phyloP scores from a whole-genome alignment of 1,284 basidiomycete species.

The Cutaneotrichosporon sp. region DNA sequence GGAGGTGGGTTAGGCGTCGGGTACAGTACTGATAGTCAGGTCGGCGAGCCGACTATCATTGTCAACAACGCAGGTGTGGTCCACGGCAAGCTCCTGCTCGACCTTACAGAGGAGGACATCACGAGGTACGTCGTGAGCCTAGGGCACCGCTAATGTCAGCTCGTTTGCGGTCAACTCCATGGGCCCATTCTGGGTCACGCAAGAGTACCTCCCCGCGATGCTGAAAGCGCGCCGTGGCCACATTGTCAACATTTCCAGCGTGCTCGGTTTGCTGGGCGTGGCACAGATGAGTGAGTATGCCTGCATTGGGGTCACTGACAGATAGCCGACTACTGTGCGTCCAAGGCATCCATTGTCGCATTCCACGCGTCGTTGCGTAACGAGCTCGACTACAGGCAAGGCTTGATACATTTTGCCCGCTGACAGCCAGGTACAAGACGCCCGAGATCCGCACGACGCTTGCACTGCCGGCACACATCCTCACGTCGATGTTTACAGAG shows the following conservation, averaged over 20 bases:
- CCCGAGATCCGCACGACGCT: conserved; percentile 74
- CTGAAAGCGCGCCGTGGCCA: conserved; percentile 72
- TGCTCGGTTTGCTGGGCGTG: conserved; percentile 67
- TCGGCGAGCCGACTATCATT: conserved; percentile 81
- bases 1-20: conserved; percentile 55
- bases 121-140: conserved; percentile 58
- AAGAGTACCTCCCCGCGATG: conserved; percentile 89
- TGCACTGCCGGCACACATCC: conserved; percentile 67
- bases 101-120: conserved; percentile 70
- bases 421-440: conserved; percentile 57
- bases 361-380: conserved; percentile 74
- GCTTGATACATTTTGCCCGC: conserved; percentile 5
- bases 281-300: conserved; percentile 68
- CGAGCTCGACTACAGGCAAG: conserved; percentile 69
- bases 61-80: conserved; percentile 96
- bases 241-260: conserved; percentile 78
- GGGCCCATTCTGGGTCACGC: conserved; percentile 82
- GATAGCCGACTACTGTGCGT: conserved; percentile 77
- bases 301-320: not conserved
- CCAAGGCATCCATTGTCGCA: conserved; percentile 73
- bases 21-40: conserved; percentile 49
- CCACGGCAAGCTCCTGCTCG: conserved; percentile 77
- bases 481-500: conserved; percentile 67
- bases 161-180: conserved; percentile 85
- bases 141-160: conserved; percentile 49